Percentiles rank a stretch among this genome's conserved stretches.
phyloP scores from a whole-genome alignment of 257 asterid genomes.

The Solanum medicagineum region DNA sequence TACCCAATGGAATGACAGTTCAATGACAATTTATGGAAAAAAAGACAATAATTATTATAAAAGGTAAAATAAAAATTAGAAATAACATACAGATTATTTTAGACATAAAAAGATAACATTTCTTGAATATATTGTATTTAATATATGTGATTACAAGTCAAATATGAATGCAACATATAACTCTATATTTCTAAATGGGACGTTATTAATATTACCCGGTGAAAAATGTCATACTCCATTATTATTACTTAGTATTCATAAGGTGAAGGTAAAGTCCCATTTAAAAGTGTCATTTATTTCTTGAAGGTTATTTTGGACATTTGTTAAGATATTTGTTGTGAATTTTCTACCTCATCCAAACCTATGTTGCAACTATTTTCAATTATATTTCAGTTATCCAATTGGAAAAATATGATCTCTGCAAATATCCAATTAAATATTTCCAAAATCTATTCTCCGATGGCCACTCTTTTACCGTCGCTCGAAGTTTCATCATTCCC shows the following conservation, averaged over 20 bases:
- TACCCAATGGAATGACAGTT: too few relatives aligned
- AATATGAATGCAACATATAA: too few relatives aligned
- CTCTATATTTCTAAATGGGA: too few relatives aligned
- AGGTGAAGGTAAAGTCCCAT: background rate
- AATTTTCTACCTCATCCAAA: background rate
- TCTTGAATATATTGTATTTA: background rate
- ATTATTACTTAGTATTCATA: too few relatives aligned
- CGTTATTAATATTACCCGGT: background rate
- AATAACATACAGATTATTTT: too few relatives aligned
- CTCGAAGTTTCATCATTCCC: conserved; percentile 16
- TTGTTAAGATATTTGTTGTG: background rate
- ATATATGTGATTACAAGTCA: too few relatives aligned
- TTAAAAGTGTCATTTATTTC: background rate
- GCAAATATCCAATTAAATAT: background rate
- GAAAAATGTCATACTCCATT: background rate
- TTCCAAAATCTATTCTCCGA: background rate
- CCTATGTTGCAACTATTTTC: background rate
- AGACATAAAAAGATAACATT: too few relatives aligned
- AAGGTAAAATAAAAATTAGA: too few relatives aligned
- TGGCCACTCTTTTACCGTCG: conserved; percentile 25
- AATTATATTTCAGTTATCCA: conserved; percentile 1
- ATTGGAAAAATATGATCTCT: background rate
- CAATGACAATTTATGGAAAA: too few relatives aligned
- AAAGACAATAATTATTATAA: too few relatives aligned
- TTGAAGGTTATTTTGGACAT: background rate